Evolutionary conservation across 495 filamentous ascomycete genomes (phyloP), one percentile per base, ranked within the genome.

Genomic region (Cudoniella acicularis): DNA sequence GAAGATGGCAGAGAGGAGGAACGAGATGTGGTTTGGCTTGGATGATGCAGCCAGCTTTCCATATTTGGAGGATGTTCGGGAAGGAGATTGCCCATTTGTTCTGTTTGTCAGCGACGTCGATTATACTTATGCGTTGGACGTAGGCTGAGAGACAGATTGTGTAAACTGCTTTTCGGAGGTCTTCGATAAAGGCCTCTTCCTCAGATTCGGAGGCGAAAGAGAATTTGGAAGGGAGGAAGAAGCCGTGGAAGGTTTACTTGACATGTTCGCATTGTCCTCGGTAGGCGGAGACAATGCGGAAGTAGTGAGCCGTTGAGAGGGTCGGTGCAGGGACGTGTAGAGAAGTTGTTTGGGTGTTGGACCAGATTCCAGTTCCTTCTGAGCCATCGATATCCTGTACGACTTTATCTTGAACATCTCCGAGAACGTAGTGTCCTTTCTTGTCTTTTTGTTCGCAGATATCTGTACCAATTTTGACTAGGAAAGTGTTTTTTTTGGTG

Each of bases 21-120:
- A 80, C 3, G 77, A 77, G 65, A 92, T 87, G 57, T 80, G 71
- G 58, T 89, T 87, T n/a, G 1, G 85, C 77, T 64, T 85, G 78
- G 65, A 91, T 90, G 69, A 91, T 90, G 67, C 87, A 90, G 3
- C 88, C 88, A 1, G 76, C 81, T 1, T 83, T 81, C 88, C 87
- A 91, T 62, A 90, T 84, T 63, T 86, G 80, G 3, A 89, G 66
- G 52, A 87, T 80, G 3, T 78, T 75, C 2, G 72, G 71, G 25
- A 84, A 76, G 59, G 85, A 73, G 56, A 90, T 77, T 20, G 81
- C 71, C 87, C 87, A 91, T 24, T 76, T 74, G 62, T 89, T 78
- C 25, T 82, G 76, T 27, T 78, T 73, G 49, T 85, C 80, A 0
- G 85, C 81, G 22, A 77, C 74, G 4, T 80, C 79, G 57, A 91